phyloP scores from a whole-genome alignment of 495 filamentous ascomycete species.

The Penicillium parvum region DNA sequence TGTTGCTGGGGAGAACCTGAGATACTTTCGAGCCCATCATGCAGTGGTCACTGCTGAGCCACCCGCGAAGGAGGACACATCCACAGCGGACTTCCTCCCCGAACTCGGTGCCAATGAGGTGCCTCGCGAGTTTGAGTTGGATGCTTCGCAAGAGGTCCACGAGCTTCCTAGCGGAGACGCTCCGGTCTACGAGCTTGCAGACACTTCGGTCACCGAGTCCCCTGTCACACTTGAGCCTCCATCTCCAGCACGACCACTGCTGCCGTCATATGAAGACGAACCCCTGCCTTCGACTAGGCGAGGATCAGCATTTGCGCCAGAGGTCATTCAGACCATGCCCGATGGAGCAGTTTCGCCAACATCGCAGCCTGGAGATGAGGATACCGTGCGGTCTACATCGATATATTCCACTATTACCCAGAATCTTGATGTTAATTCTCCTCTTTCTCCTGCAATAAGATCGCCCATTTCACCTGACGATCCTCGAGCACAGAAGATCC shows the following conservation, averaged over 20 bases:
- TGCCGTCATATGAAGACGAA: slow-evolving; percentile 23
- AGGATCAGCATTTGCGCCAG: slow-evolving; percentile 45
- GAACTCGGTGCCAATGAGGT: slow-evolving; percentile 32
- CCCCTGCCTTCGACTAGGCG: slow-evolving; percentile 25
- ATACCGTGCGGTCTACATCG: slow-evolving; percentile 9
- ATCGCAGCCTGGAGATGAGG: background rate
- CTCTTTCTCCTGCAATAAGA: slow-evolving; percentile 18
- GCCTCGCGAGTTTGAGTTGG: slow-evolving; percentile 36
- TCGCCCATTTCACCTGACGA: slow-evolving; percentile 26
- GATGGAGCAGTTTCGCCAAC: slow-evolving; percentile 1
- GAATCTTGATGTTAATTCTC: background rate
- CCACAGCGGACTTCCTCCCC: slow-evolving; percentile 25
- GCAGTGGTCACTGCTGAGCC: slow-evolving; percentile 49
- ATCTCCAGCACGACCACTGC: slow-evolving; percentile 2
- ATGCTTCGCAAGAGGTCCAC: slow-evolving; percentile 36
- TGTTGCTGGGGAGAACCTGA: slow-evolving; percentile 43
- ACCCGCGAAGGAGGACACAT: slow-evolving; percentile 27
- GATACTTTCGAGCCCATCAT: slow-evolving; percentile 55
- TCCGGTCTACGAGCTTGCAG: slow-evolving; percentile 41
- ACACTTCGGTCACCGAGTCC: slow-evolving; percentile 27
- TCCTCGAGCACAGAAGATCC: slow-evolving; percentile 25
- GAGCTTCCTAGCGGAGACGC: slow-evolving; percentile 40
- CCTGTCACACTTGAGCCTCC: slow-evolving; percentile 1
- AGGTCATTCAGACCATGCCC: slow-evolving; percentile 24
- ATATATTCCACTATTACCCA: background rate